Base-by-base conservation (phyloP, 1,284 basidiomycete species). In the Xanthoconium separans region DNA sequence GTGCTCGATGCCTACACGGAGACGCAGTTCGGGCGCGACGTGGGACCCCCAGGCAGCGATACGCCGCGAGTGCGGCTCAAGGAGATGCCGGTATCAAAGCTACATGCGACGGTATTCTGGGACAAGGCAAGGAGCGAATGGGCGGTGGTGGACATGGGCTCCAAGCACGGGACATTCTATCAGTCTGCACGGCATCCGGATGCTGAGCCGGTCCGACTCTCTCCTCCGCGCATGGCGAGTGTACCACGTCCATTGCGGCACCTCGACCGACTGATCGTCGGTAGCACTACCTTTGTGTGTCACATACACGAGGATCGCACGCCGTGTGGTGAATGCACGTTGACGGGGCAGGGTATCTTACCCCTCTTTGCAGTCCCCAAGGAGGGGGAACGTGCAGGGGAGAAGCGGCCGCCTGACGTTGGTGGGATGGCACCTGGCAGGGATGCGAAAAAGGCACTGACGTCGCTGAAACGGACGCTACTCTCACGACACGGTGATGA, bases 91-190 rank as follows among this genome's bases (percentile, higher is more conserved):
- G 87, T 90, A 10, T 90, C 88, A 3, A 91, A 91, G 69, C 61
- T 88, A 50, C 89, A 91, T 64, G 85, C 88, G 10, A 87, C 84
- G 4, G 75, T 79, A 1, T 91, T 81, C 63, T 89, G 85, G 85
- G 87, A 91, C 63, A 70, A 73, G 30, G 69, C 70, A 18, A 74
- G 78, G 53, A 64, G 68, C 13, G 77, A 82, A 56, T 91, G 87
- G 88, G 77, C 79, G 9, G 72, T 87, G 37, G 89, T 91, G 12
- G 89, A 91, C 63, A 87, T 89, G 86, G 89, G 89, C 22, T 89
- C 87, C 40, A 85, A 84, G 66, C 89, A 91, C 61, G 89, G 89
- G 10, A 90, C 89, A 2, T 89, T 84, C 65, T 56, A 88, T 22
- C 71, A 70, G 51, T 59, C 74, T 49, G 68, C 47, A 60, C 66